Evolutionary conservation across 768 basidiomycete genomes (phyloP), one percentile per base, ranked within the genome.

Genomic region (Boletus rufocinnamomeus): DNA sequence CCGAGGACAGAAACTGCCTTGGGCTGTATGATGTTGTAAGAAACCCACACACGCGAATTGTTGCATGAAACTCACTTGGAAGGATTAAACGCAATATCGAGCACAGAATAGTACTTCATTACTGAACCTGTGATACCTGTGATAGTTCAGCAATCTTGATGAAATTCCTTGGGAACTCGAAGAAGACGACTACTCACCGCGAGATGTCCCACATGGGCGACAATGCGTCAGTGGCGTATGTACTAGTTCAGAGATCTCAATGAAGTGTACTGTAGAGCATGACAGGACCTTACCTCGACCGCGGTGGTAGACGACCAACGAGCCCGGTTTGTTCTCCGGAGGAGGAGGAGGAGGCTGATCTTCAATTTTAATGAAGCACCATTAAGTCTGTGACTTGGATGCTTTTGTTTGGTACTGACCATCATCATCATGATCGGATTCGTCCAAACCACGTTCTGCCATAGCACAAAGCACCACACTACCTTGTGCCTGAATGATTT

Each of bases 81-180:
- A 2, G 84, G 82, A 64, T 83, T 79, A 56, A 85, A 82, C 23
- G 79, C 80, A 40, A 85, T 74, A 57, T 86, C 83, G 50, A 80
- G 78, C 0, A 88, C 78, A 1, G 81, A 74, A 58, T 84, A 86
- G 59, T 85, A 75, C 60, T 82, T 84, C 19, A 53, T 71, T 10
- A 58, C 56, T 37, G 56, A 59, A 43, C 62, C 70, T 67, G 41
- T 21, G 44, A 32, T 7, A 43, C 62, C 70, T 67, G 41, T 21
- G 44, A 32, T 7, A 8, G 35, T 35, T 54, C 44, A 35, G 32
- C 25, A 35, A 43, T 19, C 25, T 52, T 17, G 14, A 14, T 32
- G 17, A n/a, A 28, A 23, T 48, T 21, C 11, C 2, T 46, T n/a
- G n/a, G 37, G 11, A 30, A 32, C 27, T 34, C 23, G 14, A 19